Conservation (phyloP, 352 stramenopile species). For the Pythium utonaiense region DNA sequence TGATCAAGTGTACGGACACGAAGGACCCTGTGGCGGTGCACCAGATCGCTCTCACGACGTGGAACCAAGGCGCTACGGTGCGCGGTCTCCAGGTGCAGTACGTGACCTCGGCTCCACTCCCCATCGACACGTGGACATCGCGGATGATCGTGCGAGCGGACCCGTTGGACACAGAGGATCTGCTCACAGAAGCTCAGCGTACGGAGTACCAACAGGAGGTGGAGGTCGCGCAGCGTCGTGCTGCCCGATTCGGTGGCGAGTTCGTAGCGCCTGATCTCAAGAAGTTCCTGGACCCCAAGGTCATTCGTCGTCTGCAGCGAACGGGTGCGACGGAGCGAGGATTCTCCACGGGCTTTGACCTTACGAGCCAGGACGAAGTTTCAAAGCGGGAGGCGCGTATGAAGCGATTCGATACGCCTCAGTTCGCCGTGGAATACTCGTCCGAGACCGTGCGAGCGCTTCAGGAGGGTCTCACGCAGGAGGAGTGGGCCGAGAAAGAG, state of each 20-base stretch:
- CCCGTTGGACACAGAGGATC: slow-evolving; percentile 45
- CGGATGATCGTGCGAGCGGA: slow-evolving; percentile 60
- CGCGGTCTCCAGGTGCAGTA: slow-evolving; percentile 41
- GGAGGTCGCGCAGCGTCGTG: slow-evolving; percentile 40
- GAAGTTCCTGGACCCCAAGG: slow-evolving; percentile 77
- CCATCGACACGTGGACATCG: slow-evolving; percentile 38
- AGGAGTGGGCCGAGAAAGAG: slow-evolving; percentile 63
- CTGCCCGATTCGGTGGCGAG: slow-evolving; percentile 58
- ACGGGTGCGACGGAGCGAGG: slow-evolving; percentile 53
- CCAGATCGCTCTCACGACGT: slow-evolving; percentile 60
- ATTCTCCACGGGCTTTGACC: slow-evolving; percentile 71
- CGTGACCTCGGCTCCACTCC: slow-evolving; percentile 31
- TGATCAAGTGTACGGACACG: slow-evolving; percentile 45
- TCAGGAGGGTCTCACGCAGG: slow-evolving; percentile 61
- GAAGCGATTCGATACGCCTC: slow-evolving; percentile 74
- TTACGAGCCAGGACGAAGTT: slow-evolving; percentile 58
- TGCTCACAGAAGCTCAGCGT: slow-evolving; percentile 54
- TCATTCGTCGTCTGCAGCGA: slow-evolving; percentile 70
- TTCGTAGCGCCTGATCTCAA: slow-evolving; percentile 65
- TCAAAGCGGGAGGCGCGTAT: slow-evolving; percentile 71
- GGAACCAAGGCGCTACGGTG: slow-evolving; percentile 51
- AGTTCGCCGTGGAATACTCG: slow-evolving; percentile 70
- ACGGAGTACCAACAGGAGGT: slow-evolving; percentile 46
- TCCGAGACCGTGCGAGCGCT: slow-evolving; percentile 58
- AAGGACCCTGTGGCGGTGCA: slow-evolving; percentile 34